Evolutionary conservation across 768 basidiomycete species (phyloP).

Genomic region (Psilocybe subaeruginosa): DNA sequence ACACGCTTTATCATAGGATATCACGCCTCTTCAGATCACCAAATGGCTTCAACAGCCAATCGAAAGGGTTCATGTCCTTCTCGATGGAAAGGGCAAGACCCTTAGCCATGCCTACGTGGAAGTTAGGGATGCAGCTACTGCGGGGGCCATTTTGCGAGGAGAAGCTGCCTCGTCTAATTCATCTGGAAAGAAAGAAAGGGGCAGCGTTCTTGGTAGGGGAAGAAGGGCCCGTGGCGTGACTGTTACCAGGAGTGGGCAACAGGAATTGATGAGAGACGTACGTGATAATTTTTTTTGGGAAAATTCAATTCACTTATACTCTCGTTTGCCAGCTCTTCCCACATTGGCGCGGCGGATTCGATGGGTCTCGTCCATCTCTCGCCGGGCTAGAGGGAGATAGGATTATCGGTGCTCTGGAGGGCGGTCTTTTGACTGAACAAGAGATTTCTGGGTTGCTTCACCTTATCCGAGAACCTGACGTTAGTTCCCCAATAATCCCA

Average conservation of each 20-base stretch:
- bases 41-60: slow-evolving; percentile 73
- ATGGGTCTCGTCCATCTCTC: slow-evolving; percentile 68
- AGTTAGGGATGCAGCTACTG: slow-evolving; percentile 60
- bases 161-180: slow-evolving; percentile 36
- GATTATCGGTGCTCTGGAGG: slow-evolving; percentile 61
- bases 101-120: slow-evolving; percentile 85
- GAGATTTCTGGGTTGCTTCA: slow-evolving; percentile 70
- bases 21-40: slow-evolving; percentile 74
- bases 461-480: slow-evolving; percentile 79
- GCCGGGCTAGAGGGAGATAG: slow-evolving; percentile 61
- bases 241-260: slow-evolving; percentile 77
- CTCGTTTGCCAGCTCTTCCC: slow-evolving; percentile 68
- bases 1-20: slow-evolving; percentile 54
- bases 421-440: slow-evolving; percentile 64
- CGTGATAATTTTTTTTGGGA: slow-evolving; percentile 25
- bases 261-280: slow-evolving; percentile 82
- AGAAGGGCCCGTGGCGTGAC: slow-evolving; percentile 83
- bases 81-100: slow-evolving; percentile 84
- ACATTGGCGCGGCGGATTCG: slow-evolving; percentile 77
- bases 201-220: slow-evolving; percentile 75
- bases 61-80: slow-evolving; percentile 74
- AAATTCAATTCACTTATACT: neutral
- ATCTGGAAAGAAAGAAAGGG: slow-evolving; percentile 48
- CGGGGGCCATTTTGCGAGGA: slow-evolving; percentile 68
- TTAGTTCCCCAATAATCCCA: slow-evolving; percentile 34